These are phyloP conservation scores for Fraxinus velutina DNA, from an alignment of 305 asterid species.

Conservation along the genomic window DNA sequence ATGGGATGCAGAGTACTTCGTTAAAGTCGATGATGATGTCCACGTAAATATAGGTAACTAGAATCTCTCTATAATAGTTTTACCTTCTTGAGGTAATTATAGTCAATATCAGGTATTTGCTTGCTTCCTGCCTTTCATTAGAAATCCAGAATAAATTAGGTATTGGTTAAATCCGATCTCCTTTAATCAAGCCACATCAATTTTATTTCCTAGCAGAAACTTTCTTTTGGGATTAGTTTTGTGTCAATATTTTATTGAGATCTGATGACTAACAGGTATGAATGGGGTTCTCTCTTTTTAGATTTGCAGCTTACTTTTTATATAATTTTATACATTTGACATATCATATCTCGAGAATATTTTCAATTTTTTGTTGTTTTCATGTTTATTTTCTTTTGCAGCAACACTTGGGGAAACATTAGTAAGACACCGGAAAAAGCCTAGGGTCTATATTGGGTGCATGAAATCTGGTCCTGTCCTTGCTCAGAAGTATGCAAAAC, in stretches of 20 bases:
- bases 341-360: neutral
- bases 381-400: constrained; percentile 30
- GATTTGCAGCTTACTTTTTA: neutral
- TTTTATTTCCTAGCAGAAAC: neutral
- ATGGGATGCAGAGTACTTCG: constrained; percentile 93
- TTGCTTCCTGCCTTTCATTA: neutral
- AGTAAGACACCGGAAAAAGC: constrained; percentile 63
- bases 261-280: neutral
- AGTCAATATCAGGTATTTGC: neutral
- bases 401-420: constrained; percentile 78
- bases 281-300: neutral
- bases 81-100: neutral
- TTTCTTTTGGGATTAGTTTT: neutral
- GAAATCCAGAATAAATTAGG: neutral
- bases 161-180: neutral
- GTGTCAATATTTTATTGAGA: neutral
- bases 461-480: constrained; percentile 97
- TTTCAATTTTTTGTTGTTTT: neutral
- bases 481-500: constrained; percentile 62
- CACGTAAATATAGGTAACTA: constrained; percentile 84
- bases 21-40: constrained; percentile 93
- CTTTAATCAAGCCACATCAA: neutral
- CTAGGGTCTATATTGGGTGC: constrained; percentile 73
- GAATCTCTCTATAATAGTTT: neutral
- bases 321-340: neutral